A percentile compares a stretch with the other conserved stretches of the same genome.
These are phyloP conservation scores for Adansonia madagascariensis DNA, from an alignment of 441 rosid genomes.

Conservation along the genomic window DNA sequence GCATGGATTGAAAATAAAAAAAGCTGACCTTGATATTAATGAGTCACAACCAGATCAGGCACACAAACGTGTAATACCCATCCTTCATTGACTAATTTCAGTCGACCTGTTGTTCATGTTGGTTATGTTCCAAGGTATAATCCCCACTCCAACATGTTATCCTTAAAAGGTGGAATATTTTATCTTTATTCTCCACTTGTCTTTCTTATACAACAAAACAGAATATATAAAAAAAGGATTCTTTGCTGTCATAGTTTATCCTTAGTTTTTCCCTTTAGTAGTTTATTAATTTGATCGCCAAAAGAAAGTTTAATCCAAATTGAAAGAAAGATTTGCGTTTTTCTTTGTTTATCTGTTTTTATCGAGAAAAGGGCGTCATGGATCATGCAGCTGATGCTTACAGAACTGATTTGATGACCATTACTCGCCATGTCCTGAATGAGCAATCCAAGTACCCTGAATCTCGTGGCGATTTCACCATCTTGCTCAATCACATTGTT, in stretches of 20 bases:
- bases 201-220: background rate
- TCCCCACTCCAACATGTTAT: slow-evolving; percentile 4
- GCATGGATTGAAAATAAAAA: background rate
- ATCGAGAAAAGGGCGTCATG: slow-evolving; percentile 36
- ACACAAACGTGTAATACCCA: slow-evolving; percentile 13
- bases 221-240: background rate
- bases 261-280: background rate
- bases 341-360: background rate
- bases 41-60: slow-evolving; percentile 16
- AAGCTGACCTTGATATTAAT: background rate
- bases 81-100: slow-evolving; percentile 1
- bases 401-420: slow-evolving; percentile 77
- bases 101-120: slow-evolving; percentile 6
- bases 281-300: background rate
- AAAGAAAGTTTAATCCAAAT: background rate
- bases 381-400: slow-evolving; percentile 63
- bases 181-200: background rate
- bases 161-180: slow-evolving; percentile 2
- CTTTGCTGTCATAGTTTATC: background rate
- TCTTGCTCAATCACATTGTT: slow-evolving; percentile 76
- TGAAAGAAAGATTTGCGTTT: background rate
- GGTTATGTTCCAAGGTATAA: background rate
- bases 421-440: slow-evolving; percentile 63
- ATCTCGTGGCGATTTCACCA: slow-evolving; percentile 77
- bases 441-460: slow-evolving; percentile 72